Evolutionary conservation across 83 land plant genomes (phyloP).

Genomic region (Picea abies): DNA sequence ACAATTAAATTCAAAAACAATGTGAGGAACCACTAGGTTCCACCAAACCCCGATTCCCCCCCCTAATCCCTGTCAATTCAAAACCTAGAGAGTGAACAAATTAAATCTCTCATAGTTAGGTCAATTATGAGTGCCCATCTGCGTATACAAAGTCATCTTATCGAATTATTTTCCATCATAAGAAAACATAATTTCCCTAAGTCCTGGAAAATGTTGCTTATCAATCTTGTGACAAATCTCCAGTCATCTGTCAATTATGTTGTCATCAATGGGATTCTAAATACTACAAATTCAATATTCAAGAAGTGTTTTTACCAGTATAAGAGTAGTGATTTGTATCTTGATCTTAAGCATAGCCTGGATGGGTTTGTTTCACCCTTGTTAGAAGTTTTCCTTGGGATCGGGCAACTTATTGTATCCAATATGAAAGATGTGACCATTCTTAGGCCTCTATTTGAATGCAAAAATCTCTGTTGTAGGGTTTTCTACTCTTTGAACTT

Average conservation of each 20-base stretch:
- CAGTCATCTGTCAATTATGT: constrained; percentile 50
- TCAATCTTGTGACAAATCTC: constrained; percentile 82
- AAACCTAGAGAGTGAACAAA: constrained; percentile 80
- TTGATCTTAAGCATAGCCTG: constrained; percentile 90
- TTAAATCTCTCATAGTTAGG: constrained; percentile 66
- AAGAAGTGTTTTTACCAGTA: constrained; percentile 76
- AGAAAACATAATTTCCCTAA: constrained; percentile 88
- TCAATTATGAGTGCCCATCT: constrained; percentile 71
- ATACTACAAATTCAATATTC: too few relatives aligned
- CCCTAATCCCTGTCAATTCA: constrained; percentile 32
- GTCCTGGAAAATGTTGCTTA: constrained; percentile 77
- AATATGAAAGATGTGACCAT: constrained; percentile 24
- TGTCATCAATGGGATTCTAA: constrained; percentile 68
- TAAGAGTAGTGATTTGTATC: constrained; percentile 70
- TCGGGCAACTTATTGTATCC: constrained; percentile 51
- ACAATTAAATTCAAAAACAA: constrained; percentile 97
- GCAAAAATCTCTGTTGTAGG: too few relatives aligned
- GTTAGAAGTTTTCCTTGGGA: constrained; percentile 70
- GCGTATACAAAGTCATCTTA: constrained; percentile 69
- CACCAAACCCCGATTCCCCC: constrained; percentile 20
- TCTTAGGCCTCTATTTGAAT: too few relatives aligned
- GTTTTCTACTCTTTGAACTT: too few relatives aligned
- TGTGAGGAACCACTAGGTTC: constrained; percentile 69
- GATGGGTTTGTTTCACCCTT: constrained; percentile 88
- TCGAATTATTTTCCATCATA: constrained; percentile 79